Conservation (phyloP, 495 filamentous ascomycete species). For the Penicillium coffeae region DNA sequence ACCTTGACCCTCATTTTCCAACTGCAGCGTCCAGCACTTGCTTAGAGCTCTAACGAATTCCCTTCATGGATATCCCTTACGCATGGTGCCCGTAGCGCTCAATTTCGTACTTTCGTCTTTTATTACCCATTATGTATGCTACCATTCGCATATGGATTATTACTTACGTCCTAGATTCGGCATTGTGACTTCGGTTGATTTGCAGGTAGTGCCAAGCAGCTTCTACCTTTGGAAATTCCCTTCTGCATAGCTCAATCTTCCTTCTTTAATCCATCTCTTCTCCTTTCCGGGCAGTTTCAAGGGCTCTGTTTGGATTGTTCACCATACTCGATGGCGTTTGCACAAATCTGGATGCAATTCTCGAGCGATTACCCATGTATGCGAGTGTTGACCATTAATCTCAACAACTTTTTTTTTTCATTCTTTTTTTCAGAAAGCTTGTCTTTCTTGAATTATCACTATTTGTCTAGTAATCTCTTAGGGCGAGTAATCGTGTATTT, state of each 20-base stretch:
- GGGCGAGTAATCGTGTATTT: neutral
- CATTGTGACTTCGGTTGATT: neutral
- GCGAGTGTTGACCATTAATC: neutral
- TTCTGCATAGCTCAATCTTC: neutral
- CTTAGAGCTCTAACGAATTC: conserved; percentile 29
- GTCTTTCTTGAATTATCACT: neutral
- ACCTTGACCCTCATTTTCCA: conserved; percentile 11
- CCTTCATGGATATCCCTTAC: conserved; percentile 32
- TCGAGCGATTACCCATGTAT: neutral
- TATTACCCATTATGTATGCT: neutral
- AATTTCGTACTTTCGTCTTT: neutral
- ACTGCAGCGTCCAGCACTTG: conserved; percentile 39
- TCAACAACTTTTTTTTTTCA: neutral
- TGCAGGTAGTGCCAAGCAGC: too few species aligned
- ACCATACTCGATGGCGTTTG: neutral
- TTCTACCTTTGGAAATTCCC: neutral
- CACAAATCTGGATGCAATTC: neutral
- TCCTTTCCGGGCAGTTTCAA: neutral
- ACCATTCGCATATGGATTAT: neutral
- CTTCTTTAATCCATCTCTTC: neutral
- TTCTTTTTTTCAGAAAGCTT: neutral
- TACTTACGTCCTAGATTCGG: neutral
- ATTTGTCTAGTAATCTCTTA: neutral
- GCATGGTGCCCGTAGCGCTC: conserved; percentile 3
- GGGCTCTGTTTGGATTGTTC: neutral